These are phyloP conservation scores for Lasiosphaeria miniovina DNA, from an alignment of 495 filamentous ascomycete genomes.

Conservation along the genomic window DNA sequence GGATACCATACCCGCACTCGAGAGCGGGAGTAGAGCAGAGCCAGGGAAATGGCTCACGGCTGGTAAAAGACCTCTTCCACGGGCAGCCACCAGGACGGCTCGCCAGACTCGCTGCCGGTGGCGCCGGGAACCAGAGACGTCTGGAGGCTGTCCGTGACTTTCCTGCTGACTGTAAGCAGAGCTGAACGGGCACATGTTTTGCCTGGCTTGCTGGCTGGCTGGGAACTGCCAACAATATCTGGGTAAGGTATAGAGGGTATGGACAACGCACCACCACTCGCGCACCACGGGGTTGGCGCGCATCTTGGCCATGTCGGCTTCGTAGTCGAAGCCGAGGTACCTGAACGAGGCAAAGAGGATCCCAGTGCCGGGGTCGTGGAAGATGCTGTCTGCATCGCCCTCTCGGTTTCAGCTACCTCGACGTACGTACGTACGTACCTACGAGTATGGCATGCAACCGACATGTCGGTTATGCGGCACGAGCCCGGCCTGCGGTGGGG, in stretches of 20 bases:
- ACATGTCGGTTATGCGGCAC: not conserved
- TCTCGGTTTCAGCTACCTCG: not conserved
- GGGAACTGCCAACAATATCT: too few relatives aligned
- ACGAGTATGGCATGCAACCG: not conserved
- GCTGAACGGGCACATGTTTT: too few relatives aligned
- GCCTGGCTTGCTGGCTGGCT: too few relatives aligned
- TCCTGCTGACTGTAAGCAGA: conserved; percentile 3
- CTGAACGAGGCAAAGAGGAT: conserved; percentile 72
- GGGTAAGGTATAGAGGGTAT: too few relatives aligned
- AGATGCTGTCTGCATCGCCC: conserved; percentile 62
- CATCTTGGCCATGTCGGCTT: conserved; percentile 71
- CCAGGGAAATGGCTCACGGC: conserved; percentile 30
- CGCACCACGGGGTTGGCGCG: conserved; percentile 63
- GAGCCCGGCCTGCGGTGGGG: not conserved
- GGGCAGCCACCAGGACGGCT: conserved; percentile 67
- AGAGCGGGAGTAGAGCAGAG: conserved; percentile 5
- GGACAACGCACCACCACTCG: conserved; percentile 60
- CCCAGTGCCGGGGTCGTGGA: conserved; percentile 57
- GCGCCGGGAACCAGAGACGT: conserved; percentile 60
- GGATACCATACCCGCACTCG: not conserved
- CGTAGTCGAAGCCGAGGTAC: conserved; percentile 67
- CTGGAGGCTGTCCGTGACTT: conserved; percentile 72
- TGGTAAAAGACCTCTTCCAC: conserved; percentile 71
- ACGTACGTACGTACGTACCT: not conserved
- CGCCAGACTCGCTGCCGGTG: conserved; percentile 56